Evolutionary conservation across 345 rosid species (phyloP).

Genomic region (Linum usitatissimum): DNA sequence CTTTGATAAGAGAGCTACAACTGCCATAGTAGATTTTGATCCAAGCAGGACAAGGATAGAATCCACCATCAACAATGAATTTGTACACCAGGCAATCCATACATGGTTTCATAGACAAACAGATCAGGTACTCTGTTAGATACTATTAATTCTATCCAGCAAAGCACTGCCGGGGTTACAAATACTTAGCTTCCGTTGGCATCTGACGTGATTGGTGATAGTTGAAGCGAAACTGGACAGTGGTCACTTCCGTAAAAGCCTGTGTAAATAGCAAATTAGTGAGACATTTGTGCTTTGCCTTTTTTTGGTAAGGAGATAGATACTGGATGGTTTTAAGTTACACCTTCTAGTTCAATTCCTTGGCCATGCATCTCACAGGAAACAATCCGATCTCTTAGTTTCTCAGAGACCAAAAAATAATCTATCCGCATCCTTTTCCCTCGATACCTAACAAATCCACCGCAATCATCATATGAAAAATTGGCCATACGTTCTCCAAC

Average conservation of each 20-base stretch:
- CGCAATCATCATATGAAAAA: slow-evolving; percentile 3
- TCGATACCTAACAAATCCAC: slow-evolving; percentile 46
- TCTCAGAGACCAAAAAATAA: slow-evolving; percentile 70
- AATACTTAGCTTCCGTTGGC: slow-evolving; percentile 12
- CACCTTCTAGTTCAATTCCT: slow-evolving; percentile 81
- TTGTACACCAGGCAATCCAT: too few relatives aligned
- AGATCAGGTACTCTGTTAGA: background rate
- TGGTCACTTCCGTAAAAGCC: slow-evolving; percentile 93
- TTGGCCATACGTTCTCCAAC: background rate
- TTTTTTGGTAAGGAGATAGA: background rate
- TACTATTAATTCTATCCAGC: background rate
- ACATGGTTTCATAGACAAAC: background rate
- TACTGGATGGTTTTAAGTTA: background rate
- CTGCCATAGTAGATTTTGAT: too few relatives aligned
- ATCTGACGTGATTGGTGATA: slow-evolving; percentile 29
- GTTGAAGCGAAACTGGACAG: slow-evolving; percentile 79
- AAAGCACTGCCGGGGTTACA: background rate
- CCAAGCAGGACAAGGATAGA: too few relatives aligned
- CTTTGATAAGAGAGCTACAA: too few relatives aligned
- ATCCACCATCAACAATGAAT: too few relatives aligned
- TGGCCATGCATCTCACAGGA: slow-evolving; percentile 70
- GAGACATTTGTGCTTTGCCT: background rate
- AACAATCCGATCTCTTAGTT: slow-evolving; percentile 48
- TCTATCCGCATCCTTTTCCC: slow-evolving; percentile 93
- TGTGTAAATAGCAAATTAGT: slow-evolving; percentile 18